Base-by-base conservation (phyloP, 2,329 filamentous ascomycete genomes). In the Penicillium brevicompactum region DNA sequence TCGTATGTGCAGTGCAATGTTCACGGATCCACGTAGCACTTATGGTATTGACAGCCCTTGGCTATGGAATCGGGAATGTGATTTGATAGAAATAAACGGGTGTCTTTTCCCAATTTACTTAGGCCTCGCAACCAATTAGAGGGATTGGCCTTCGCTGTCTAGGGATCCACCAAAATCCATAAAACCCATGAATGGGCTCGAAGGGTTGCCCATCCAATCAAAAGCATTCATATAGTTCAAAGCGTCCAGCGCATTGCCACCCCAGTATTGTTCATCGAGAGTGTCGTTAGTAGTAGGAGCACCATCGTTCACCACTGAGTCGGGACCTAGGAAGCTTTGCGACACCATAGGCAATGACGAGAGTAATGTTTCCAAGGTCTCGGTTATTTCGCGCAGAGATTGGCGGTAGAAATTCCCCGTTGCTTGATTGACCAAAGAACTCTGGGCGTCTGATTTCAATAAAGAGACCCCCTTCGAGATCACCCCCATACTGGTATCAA, bases 181-280 rank as follows among this genome's bases (percentile, higher is more conserved):
- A 34, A 30, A 49, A n/a, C 42, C 52, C 42, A 50, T 50, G 27
- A 55, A 55, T 4, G 52, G 52, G 16, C n/a, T 48, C 16, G 46
- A 48, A 4, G 46, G 16, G 18, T 50, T 48, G 21, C 50, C 46
- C 24, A 41, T 43, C 52, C 52, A 55, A 21, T 55, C 52, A 34
- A 46, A 50, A n/a, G 52, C 32, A 13, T 32, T 31, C 11, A 55
- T 48, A 18, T 55, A 55, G 27, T 55, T 55, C 42, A 55, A 37
- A 13, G 21, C 34, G 31, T 50, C 52, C 6, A 55, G 18, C 1
- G 46, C 46, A 14, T 49, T 45, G 5, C 46, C 34, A 21, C 31
- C 34, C 46, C 52, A 55, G 11, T n/a, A 5, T n/a, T 31, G 32
- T 5, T 49, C 41, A 16, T 50, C 41, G 10, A 55, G 41, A n/a